Conservation (phyloP, 192 early-diverging fungal genomes). For the Umbelopsis ramanniana region DNA sequence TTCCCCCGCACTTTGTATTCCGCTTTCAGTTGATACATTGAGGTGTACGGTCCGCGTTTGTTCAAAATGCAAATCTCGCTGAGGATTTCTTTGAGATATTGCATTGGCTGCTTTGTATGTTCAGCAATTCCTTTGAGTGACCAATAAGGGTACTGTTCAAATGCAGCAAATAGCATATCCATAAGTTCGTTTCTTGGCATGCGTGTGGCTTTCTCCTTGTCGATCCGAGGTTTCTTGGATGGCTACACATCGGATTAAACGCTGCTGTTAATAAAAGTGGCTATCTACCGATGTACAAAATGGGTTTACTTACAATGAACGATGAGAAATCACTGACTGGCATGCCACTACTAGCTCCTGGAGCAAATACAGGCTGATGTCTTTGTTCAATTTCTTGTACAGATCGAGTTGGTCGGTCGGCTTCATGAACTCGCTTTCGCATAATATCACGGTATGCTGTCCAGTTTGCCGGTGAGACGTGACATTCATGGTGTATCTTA, state of each 20-base stretch:
- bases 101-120: slow-evolving; percentile 78
- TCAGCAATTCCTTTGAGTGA: slow-evolving; percentile 84
- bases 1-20: slow-evolving; percentile 68
- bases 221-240: slow-evolving; percentile 34
- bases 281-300: background rate
- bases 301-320: slow-evolving; percentile 29
- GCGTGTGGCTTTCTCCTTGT: slow-evolving; percentile 78
- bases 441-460: slow-evolving; percentile 69
- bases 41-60: slow-evolving; percentile 83
- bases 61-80: slow-evolving; percentile 78
- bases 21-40: slow-evolving; percentile 83
- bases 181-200: slow-evolving; percentile 85
- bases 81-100: slow-evolving; percentile 85
- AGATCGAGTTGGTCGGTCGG: slow-evolving; percentile 52
- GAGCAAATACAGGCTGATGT: slow-evolving; percentile 51
- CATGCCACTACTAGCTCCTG: slow-evolving; percentile 42
- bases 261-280: no score
- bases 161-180: slow-evolving; percentile 81
- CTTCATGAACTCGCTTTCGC: slow-evolving; percentile 65
- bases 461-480: slow-evolving; percentile 62
- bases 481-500: slow-evolving; percentile 76
- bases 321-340: slow-evolving; percentile 35
- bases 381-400: slow-evolving; percentile 53
- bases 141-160: slow-evolving; percentile 83
- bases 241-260: slow-evolving; percentile 10